Evolutionary conservation across 495 filamentous ascomycete species (phyloP), one percentile per base, ranked within the genome.

Genomic region (Hypomontagnella monticulosa): DNA sequence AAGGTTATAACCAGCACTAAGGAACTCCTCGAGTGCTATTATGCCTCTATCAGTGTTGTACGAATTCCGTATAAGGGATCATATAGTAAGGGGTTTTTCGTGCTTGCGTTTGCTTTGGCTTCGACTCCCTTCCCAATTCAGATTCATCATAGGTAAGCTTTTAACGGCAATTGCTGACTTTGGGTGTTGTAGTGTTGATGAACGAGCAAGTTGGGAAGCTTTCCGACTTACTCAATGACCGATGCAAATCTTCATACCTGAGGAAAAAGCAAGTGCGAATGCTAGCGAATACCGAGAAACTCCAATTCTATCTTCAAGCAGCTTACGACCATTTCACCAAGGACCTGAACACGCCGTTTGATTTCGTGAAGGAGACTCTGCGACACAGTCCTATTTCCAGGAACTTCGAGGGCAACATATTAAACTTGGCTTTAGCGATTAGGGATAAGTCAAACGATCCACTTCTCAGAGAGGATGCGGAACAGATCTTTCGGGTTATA

Each of bases 281-380:
- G 78, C 63, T 82, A 4, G 75, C 78, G 4, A 78, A 81, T 51
- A 75, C 77, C 0, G 83, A 87, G 23, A 79, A 84, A 61, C 73
- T 88, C 0, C 76, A 84, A 15, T 65, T 72, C 4, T 83, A 81
- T 52, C 68, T 87, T 5, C 77, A 83, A 56, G 72, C 70, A 14
- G 86, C 81, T 0, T 87, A 84, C 53, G 79, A 85, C 32, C 85
- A 88, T 61, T 88, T 88, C 55, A 76, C 85, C 0, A 70, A 69
- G 1, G 66, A 78, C 40, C 75, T 84, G 3, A 75, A 85, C 47
- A 71, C 61, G 4, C 83, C 85, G 0, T 88, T 88, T 56, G 80
- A 88, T 63, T 85, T 88, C 58, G 78, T 85, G 19, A 69, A 80
- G 54, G 78, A 76, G 12, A 78, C 83, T 3, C 73, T 82, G 10